Percentiles rank a stretch among this genome's conserved stretches.
Conservation (phyloP, 768 basidiomycete species). For the Amanita molliuscula region DNA sequence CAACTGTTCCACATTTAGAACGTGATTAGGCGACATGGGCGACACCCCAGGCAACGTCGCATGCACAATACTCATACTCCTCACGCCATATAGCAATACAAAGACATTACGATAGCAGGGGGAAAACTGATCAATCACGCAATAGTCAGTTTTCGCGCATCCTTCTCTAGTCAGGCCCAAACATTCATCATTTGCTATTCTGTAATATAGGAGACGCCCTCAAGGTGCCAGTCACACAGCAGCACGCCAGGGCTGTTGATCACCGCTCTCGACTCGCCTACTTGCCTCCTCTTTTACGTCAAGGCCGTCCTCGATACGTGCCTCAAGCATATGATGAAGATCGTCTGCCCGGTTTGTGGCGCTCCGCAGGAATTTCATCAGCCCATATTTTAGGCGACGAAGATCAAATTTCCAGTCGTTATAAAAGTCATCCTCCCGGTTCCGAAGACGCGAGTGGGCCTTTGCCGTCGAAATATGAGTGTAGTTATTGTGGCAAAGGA, state of each 20-base stretch:
- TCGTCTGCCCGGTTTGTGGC: constrained; percentile 17
- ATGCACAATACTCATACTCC: background rate
- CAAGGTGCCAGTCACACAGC: background rate
- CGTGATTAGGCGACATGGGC: background rate
- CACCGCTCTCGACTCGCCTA: background rate
- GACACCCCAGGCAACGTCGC: background rate
- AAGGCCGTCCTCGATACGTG: background rate
- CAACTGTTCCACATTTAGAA: background rate
- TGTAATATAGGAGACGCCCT: background rate
- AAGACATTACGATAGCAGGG: background rate
- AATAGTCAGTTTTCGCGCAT: background rate
- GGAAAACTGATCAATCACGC: background rate
- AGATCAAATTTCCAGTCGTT: constrained; percentile 24
- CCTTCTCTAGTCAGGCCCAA: background rate
- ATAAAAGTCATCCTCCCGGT: constrained; percentile 8
- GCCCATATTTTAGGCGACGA: constrained; percentile 19
- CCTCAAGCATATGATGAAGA: constrained; percentile 8
- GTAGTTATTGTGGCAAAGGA: constrained; percentile 68
- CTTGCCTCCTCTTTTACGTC: background rate
- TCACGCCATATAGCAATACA: background rate
- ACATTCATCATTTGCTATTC: background rate
- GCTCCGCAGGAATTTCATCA: constrained; percentile 12
- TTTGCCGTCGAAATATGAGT: constrained; percentile 54
- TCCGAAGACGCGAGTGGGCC: constrained; percentile 9
- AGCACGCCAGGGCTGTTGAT: background rate